These are phyloP conservation scores for Saussurea involucrata DNA, from an alignment of 129 eudicot genomes.

Conservation along the genomic window DNA sequence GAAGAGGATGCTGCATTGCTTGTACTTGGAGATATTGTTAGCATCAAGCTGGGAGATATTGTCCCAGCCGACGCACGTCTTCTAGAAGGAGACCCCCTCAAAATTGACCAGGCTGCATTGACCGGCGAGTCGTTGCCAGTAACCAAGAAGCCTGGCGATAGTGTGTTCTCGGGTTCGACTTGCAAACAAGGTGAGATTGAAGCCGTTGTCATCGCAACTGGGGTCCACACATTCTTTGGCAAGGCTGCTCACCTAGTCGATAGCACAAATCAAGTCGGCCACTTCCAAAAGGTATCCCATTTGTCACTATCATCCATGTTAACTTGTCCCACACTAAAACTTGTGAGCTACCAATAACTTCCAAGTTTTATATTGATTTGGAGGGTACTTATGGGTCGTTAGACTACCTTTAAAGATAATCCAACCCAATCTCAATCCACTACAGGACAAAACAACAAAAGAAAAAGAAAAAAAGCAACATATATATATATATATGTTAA, in stretches of 20 bases:
- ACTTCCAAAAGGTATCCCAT: conserved; percentile 67
- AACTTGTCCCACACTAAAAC: too few relatives aligned
- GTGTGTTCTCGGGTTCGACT: conserved; percentile 79
- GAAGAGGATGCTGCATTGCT: conserved; percentile 70
- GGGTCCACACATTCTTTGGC: conserved; percentile 84
- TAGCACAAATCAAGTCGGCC: conserved; percentile 84
- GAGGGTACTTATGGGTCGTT: background rate
- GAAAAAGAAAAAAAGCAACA: too few relatives aligned
- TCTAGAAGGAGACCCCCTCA: conserved; percentile 75
- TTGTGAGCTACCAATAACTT: background rate
- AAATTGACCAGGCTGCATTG: conserved; percentile 84
- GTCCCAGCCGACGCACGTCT: conserved; percentile 89
- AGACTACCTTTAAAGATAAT: too few relatives aligned
- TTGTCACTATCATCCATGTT: background rate
- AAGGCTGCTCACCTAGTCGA: conserved; percentile 96
- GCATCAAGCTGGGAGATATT: conserved; percentile 86
- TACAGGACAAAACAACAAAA: too few relatives aligned
- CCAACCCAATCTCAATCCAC: too few relatives aligned
- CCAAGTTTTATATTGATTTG: background rate
- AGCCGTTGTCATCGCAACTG: conserved; percentile 89
- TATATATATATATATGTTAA: too few relatives aligned
- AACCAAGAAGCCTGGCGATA: conserved; percentile 53
- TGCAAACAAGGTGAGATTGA: conserved; percentile 97
- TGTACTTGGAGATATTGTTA: conserved; percentile 76
- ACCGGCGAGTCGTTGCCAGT: conserved; percentile 89